Base-by-base conservation (phyloP, 768 basidiomycete species). In the Exsudoporus frostii region DNA sequence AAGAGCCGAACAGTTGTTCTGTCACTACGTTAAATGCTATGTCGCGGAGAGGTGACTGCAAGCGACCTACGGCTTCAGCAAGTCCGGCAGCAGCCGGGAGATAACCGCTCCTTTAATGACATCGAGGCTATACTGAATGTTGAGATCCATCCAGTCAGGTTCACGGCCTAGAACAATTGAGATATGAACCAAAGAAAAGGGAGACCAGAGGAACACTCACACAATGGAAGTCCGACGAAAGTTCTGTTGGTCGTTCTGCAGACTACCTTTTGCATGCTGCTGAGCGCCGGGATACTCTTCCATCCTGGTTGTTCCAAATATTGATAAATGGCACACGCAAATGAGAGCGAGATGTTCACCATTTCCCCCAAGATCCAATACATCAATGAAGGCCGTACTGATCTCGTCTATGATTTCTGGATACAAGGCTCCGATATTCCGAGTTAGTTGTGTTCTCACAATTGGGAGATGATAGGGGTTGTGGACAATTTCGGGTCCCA, bases 371-470 rank as follows among this genome's bases (percentile, higher is more conserved):
- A 57, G 54, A 44, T 54, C 45, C 25, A 82, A 64, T 24, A 62
- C 56, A 2, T 75, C 75, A 4, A 64, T 57, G 48, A 80, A 76
- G 1, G 81, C 68, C 0, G 58, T 45, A 0, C 58, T 38, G 19
- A 80, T 66, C 56, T 84, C 82, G 25, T 78, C 72, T 7, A 66
- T 67, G 11, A 82, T 56, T 29, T 74, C 71, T 0, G 73, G 68
- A 51, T 78, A 75, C 4, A 72, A 58, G 3, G 51, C 53, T 1
- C 62, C 66, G 8, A 82, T 62, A 43, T 74, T 75, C 5, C 78
- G 67, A 13, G 72, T 72, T n/a, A n/a, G n/a, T n/a, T n/a, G n/a
- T n/a, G n/a, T n/a, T n/a, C n/a, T n/a, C n/a, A n/a, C 14, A 76
- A 59, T 29, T 64, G 59, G 2, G 45, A 45, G 14, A 15, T 33